Base-by-base conservation (phyloP, 2,329 filamentous ascomycete genomes). In the Rhynchosporium agropyri region DNA sequence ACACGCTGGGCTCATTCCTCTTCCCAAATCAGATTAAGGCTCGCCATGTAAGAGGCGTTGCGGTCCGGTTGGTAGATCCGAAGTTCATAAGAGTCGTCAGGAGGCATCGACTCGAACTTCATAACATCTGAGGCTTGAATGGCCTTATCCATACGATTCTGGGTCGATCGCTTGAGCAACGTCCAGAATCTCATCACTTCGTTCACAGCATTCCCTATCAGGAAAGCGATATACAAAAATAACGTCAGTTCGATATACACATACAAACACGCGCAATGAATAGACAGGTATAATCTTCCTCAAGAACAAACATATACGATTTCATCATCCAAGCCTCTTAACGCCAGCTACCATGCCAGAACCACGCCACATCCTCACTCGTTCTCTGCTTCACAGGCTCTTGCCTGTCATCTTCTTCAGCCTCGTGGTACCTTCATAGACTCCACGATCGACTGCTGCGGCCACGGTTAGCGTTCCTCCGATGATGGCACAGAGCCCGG, bases 401-500 rank as follows among this genome's bases (percentile, higher is more conserved):
- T 89, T 89, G 4, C 81, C 77, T 69, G 84, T 91, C 76, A 97
- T 77, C 83, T 99, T 99, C 84, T 90, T 96, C 67, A 98, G 81
- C 74, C 90, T 85, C 63, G 88, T 86, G 2, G 85, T 84, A 48
- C 95, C 95, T 78, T 99, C 95, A 72, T 97, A 99, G 65, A 98
- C 77, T 56, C 90, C 91, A 62, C 96, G 86, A 75, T 99, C 95
- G 38, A 99, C 81, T 4, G 95, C 95, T 5, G 96, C 95, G 10
- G 95, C 95, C 20, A 99, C 95, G 0, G 95, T 99, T 69, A 99
- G 79, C 0, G 95, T 99, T 69, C 95, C 95, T 65, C 95, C 95
- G 57, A 99, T 88, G 65, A 98, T 90, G 43, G 94, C 94, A 76
- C 95, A 99, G 26, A 99, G 86, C 54, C 95, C 95, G 0, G 95